Base-by-base conservation (phyloP, 345 rosid species). In the Eutrema heterophyllum region DNA sequence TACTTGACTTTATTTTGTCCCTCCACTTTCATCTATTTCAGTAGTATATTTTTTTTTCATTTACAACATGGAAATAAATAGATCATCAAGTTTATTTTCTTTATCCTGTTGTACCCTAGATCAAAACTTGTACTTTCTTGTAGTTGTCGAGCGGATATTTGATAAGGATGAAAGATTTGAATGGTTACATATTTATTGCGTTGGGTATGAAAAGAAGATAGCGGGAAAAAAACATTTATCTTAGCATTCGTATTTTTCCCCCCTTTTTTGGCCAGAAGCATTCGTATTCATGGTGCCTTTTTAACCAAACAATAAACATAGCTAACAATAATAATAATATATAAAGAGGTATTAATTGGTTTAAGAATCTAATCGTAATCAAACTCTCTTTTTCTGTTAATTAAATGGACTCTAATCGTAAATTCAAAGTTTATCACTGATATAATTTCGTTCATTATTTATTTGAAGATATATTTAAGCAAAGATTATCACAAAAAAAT, bases 1-100 rank as follows among this genome's bases (percentile, higher is more conserved):
- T 65, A 40, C 76, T 39, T 64, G 72, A 64, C 76, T 71, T 65
- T 56, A 57, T 57, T 64, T 54, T 76, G 70, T 76, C 74, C 58
- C 79, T 76, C 57, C 41, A 67, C 8, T 50, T 59, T 59, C 36
- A 75, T 75, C 24, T 67, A 29, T 18, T 59, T 1, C 30, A 3
- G n/a, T 4, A 4, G 1, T 33, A n/a, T 29, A 12, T 44, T 27
- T 46, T 16, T 9, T 8, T 15, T 29, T 8, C 52, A 4, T 54
- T 65, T 40, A 55, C 62, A 40, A 44, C 50, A 68, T 32, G 16
- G 36, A 44, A 15, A 27, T 68, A 52, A 54, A 24, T 30, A 16
- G 2, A 63, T 46, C 44, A 29, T 30, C 6, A 15, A 27, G 24
- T 76, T 60, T 39, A 40, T 39, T 7, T 46, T 66, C 55, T 48